Percentiles rank a stretch among this genome's conserved stretches.
Evolutionary conservation across 495 filamentous ascomycete genomes (phyloP).

Genomic region (Apiosordaria backusii): DNA sequence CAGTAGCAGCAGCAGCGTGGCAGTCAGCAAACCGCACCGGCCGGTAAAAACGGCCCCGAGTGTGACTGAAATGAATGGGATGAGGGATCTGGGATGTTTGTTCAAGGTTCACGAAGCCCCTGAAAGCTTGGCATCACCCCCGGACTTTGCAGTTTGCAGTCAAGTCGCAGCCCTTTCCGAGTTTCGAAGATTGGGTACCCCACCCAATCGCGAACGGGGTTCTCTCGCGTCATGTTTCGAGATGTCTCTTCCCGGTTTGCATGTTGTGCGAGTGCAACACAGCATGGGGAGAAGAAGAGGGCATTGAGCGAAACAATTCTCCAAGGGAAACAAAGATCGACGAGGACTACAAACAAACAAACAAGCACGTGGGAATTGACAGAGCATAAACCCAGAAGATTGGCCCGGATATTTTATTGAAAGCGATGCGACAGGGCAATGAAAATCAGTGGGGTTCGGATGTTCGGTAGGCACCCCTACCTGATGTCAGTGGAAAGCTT

Average conservation of each 20-base stretch:
- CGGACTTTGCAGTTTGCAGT: background rate
- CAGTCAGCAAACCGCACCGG: background rate
- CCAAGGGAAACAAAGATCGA: background rate
- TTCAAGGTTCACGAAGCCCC: background rate
- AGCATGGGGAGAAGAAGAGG: background rate
- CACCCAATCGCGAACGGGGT: background rate
- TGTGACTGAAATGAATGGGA: no score
- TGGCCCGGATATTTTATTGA: background rate
- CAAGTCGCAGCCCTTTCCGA: background rate
- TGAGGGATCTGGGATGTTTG: background rate
- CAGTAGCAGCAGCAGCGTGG: background rate
- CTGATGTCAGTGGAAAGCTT: background rate
- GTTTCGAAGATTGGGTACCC: background rate
- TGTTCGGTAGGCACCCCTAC: background rate
- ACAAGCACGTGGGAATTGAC: background rate
- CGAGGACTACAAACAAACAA: background rate
- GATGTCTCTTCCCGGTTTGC: background rate
- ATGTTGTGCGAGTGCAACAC: background rate
- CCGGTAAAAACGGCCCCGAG: background rate
- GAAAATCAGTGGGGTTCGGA: background rate
- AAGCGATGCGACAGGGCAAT: background rate
- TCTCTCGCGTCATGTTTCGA: conserved; percentile 8
- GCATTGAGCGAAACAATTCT: no score
- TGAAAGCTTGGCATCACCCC: conserved; percentile 1
- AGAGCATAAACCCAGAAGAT: background rate